Evolutionary conservation across 139 green algal genomes (phyloP).

Genomic region (Picochlorum sp.): DNA sequence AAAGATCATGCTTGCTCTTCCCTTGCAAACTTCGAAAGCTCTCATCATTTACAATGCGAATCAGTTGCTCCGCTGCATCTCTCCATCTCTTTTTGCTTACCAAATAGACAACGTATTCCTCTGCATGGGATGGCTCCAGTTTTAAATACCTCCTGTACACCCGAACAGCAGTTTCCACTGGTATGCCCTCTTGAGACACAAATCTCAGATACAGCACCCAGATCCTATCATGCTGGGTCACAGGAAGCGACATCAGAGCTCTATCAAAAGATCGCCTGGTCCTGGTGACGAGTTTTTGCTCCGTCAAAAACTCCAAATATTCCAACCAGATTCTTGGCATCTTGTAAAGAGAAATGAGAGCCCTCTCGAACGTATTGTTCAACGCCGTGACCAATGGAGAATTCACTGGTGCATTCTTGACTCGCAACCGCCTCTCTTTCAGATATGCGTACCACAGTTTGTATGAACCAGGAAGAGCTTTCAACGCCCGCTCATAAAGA

Average conservation of each 20-base stretch:
- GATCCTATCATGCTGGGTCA: constrained; percentile 95
- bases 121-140: constrained; percentile 85
- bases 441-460: constrained; percentile 93
- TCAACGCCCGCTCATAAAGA: constrained; percentile 84
- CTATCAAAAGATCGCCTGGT: constrained; percentile 81
- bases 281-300: constrained; percentile 64
- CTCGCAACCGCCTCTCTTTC: constrained; percentile 53
- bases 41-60: constrained; percentile 78
- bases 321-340: constrained; percentile 88
- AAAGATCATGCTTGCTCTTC: constrained; percentile 93
- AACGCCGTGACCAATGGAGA: constrained; percentile 56
- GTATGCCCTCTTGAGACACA: constrained; percentile 46
- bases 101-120: constrained; percentile 95
- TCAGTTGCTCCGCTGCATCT: constrained; percentile 70
- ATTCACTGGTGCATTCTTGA: constrained; percentile 48
- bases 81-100: constrained; percentile 62
- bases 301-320: constrained; percentile 81
- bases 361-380: constrained; percentile 89
- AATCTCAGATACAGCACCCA: constrained; percentile 87
- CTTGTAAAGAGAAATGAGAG: constrained; percentile 97
- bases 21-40: constrained; percentile 83
- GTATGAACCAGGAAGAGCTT: constrained; percentile 85
- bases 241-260: constrained; percentile 79
- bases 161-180: constrained; percentile 81
- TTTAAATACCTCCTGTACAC: constrained; percentile 96